Evolutionary conservation across 441 rosid genomes (phyloP).

Genomic region (Heliophila coronopifolia): DNA sequence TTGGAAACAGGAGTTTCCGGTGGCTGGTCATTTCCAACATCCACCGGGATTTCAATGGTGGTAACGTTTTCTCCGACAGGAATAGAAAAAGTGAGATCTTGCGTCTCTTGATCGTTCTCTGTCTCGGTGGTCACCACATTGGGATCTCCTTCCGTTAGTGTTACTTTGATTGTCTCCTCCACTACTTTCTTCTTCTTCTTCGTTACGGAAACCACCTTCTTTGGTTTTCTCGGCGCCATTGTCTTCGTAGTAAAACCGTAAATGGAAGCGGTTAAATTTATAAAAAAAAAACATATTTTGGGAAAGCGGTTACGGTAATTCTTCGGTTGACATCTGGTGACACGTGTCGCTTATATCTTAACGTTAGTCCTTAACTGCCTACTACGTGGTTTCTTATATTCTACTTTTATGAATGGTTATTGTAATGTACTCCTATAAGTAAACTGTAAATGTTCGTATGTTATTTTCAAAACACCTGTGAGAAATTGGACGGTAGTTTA

Average conservation of each 20-base stretch:
- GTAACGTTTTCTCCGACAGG: constrained; percentile 20
- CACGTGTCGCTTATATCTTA: constrained; percentile 3
- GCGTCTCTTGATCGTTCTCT: constrained; percentile 21
- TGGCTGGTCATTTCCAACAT: constrained; percentile 1
- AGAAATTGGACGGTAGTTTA: too few relatives aligned
- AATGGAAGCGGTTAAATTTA: constrained; percentile 18
- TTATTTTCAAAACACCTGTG: too few relatives aligned
- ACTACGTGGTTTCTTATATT: constrained; percentile 22
- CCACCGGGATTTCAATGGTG: constrained; percentile 20
- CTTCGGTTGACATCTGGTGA: constrained; percentile 22
- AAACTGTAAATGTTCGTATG: too few relatives aligned
- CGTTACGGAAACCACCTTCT: constrained; percentile 24
- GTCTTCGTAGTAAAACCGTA: constrained; percentile 8
- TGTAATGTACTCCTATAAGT: too few relatives aligned
- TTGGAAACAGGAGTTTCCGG: constrained; percentile 18
- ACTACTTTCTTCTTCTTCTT: constrained; percentile 30
- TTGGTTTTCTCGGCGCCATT: constrained; percentile 23
- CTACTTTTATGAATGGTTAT: too few relatives aligned
- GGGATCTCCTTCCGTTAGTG: constrained; percentile 11
- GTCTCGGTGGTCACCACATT: constrained; percentile 11
- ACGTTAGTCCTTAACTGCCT: constrained; percentile 10
- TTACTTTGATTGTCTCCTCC: constrained; percentile 19
- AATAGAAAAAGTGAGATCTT: constrained; percentile 18
- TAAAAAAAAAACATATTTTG: neutral
- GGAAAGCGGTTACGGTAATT: constrained; percentile 15